These are phyloP conservation scores for Syzygium aqueum DNA, from an alignment of 345 rosid genomes.

Conservation along the genomic window DNA sequence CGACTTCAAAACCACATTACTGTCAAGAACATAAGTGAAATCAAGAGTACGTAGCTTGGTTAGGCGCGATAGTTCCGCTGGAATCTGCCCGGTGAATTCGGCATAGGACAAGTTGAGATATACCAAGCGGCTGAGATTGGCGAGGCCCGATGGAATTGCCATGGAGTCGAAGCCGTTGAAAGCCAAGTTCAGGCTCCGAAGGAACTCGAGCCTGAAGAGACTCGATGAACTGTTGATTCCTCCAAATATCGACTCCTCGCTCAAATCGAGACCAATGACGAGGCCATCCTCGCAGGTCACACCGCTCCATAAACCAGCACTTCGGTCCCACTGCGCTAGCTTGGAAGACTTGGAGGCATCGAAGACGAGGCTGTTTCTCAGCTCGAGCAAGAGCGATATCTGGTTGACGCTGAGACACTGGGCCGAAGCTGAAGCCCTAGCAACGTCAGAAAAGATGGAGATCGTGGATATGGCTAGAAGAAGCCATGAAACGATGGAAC, in stretches of 20 bases:
- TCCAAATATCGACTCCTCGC: fast-evolving
- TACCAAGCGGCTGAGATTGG: neutral
- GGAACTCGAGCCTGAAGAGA: neutral
- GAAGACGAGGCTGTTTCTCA: too few relatives aligned
- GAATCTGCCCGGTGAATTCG: fast-evolving
- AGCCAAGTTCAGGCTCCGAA: neutral
- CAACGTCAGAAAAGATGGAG: too few relatives aligned
- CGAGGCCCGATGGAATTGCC: fast-evolving
- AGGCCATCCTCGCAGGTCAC: conserved; percentile 18
- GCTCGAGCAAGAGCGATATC: too few relatives aligned
- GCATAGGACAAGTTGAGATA: neutral
- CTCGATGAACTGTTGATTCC: neutral
- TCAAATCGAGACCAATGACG: conserved; percentile 1
- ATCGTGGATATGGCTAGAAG: too few relatives aligned
- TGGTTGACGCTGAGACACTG: too few relatives aligned
- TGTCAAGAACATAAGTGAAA: too few relatives aligned
- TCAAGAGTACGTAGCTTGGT: neutral
- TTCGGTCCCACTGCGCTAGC: conserved; percentile 8
- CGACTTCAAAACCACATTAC: too few relatives aligned
- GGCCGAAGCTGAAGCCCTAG: too few relatives aligned
- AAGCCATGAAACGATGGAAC: too few relatives aligned
- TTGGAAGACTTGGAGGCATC: fast-evolving
- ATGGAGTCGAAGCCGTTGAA: fast-evolving
- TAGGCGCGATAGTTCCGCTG: neutral
- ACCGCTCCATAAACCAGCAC: conserved; percentile 23